These are phyloP conservation scores for Phytophthora kernoviae DNA, from an alignment of 352 stramenopile genomes.

Conservation along the genomic window DNA sequence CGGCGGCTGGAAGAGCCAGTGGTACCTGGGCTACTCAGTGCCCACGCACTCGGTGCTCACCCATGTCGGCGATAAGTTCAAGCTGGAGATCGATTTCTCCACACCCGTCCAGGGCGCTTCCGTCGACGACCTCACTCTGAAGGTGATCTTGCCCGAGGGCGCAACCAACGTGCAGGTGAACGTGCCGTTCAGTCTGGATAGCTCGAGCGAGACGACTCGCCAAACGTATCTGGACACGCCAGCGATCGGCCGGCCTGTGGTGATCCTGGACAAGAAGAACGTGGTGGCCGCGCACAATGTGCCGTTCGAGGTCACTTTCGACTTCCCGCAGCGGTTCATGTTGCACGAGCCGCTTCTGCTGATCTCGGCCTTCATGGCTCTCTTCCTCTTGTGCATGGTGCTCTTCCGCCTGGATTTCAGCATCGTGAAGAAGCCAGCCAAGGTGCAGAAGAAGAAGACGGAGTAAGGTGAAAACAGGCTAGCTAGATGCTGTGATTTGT, in stretches of 20 bases:
- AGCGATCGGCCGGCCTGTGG: conserved; percentile 74
- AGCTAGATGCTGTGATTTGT: conserved; percentile 17
- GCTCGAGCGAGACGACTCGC: conserved; percentile 55
- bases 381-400: conserved; percentile 87
- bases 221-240: conserved; percentile 89
- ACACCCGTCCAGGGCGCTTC: conserved; percentile 77
- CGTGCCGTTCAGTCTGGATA: conserved; percentile 76
- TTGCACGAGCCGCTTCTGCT: conserved; percentile 87
- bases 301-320: conserved; percentile 87
- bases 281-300: conserved; percentile 85
- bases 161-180: conserved; percentile 78
- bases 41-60: conserved; percentile 81
- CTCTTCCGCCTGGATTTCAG: conserved; percentile 87
- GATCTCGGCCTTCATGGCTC: conserved; percentile 80
- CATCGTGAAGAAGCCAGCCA: conserved; percentile 43
- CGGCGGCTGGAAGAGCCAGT: conserved; percentile 90
- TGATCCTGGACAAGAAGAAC: conserved; percentile 87
- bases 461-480: conserved; percentile 48
- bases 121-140: conserved; percentile 87
- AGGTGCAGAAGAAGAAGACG: conserved; percentile 63
- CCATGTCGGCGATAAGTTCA: conserved; percentile 70
- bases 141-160: conserved; percentile 88
- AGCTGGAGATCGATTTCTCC: conserved; percentile 88
- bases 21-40: conserved; percentile 89
- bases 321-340: conserved; percentile 83